phyloP scores from a whole-genome alignment of 805 yeast species.

The Helenozyma baotianmanensis region DNA sequence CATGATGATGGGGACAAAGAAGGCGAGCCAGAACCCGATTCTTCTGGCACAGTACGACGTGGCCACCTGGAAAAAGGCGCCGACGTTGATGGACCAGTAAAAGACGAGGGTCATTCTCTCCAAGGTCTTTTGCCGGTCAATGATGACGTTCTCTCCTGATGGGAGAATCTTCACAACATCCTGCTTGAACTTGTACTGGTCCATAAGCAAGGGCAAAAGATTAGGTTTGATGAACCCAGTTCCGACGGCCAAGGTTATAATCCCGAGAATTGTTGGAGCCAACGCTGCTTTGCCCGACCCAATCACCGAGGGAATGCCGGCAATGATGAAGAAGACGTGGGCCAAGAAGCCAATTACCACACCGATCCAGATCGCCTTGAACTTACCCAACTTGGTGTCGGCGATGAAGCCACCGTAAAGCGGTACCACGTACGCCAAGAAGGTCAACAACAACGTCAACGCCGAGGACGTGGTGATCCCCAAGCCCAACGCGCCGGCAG shows the following conservation, averaged over 20 bases:
- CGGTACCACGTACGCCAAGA: slow-evolving; percentile 49
- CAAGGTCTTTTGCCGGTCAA: slow-evolving; percentile 42
- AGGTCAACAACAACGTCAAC: slow-evolving; percentile 43
- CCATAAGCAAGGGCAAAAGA: slow-evolving; percentile 46
- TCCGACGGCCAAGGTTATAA: slow-evolving; percentile 23
- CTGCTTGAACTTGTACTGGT: slow-evolving; percentile 48
- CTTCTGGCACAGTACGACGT: slow-evolving; percentile 48
- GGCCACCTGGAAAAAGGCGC: slow-evolving; percentile 50
- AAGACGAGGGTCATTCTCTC: slow-evolving; percentile 36
- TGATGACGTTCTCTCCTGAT: slow-evolving; percentile 62
- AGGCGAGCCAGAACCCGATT: slow-evolving; percentile 54
- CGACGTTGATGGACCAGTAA: slow-evolving; percentile 54
- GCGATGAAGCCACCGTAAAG: slow-evolving; percentile 50
- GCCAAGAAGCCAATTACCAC: slow-evolving; percentile 43
- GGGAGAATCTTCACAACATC: slow-evolving; percentile 55
- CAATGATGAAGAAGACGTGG: slow-evolving; percentile 45
- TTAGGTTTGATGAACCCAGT: slow-evolving; percentile 55
- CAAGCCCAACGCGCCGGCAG: slow-evolving; percentile 48
- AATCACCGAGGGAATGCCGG: slow-evolving; percentile 41
- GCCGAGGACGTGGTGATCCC: slow-evolving; percentile 46
- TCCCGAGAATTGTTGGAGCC: slow-evolving; percentile 8
- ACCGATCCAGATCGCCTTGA: slow-evolving; percentile 47
- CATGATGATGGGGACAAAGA: slow-evolving; percentile 37
- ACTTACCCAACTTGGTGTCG: slow-evolving; percentile 45
- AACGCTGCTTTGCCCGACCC: slow-evolving; percentile 25